Percentiles rank a stretch among this genome's conserved stretches.
These are phyloP conservation scores for Tephrocybe sp. DNA, from an alignment of 768 basidiomycete genomes.

Conservation along the genomic window DNA sequence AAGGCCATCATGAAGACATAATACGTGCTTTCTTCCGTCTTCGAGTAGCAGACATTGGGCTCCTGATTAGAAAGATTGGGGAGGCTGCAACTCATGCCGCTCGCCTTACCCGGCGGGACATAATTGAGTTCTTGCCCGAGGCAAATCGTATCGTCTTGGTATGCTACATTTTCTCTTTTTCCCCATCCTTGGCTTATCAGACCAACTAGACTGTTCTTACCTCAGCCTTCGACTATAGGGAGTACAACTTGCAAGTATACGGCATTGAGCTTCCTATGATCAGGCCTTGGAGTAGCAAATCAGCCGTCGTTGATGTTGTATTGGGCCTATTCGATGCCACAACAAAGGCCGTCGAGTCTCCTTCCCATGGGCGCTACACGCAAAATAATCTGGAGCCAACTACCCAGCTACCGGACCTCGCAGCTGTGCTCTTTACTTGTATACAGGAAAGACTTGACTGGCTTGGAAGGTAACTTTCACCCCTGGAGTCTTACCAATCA, in stretches of 20 bases:
- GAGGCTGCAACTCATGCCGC: slow-evolving; percentile 45
- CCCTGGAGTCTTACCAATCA: neutral
- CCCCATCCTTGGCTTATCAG: neutral
- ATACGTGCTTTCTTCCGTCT: slow-evolving; percentile 84
- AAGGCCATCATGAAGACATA: slow-evolving; percentile 68
- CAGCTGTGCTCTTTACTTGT: slow-evolving; percentile 61
- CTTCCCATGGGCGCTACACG: slow-evolving; percentile 26
- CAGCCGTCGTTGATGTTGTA: slow-evolving; percentile 65
- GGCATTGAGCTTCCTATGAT: slow-evolving; percentile 71
- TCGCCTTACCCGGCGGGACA: slow-evolving; percentile 43
- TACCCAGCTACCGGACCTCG: slow-evolving; percentile 65
- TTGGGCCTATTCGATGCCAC: slow-evolving; percentile 72
- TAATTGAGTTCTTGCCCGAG: slow-evolving; percentile 54
- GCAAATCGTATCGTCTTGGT: slow-evolving; percentile 74
- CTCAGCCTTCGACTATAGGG: slow-evolving; percentile 75
- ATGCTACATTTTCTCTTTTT: slow-evolving; percentile 23
- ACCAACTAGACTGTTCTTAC: slow-evolving; percentile 65
- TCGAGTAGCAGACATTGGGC: slow-evolving; percentile 64
- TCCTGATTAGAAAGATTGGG: slow-evolving; percentile 60
- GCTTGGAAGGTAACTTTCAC: slow-evolving; percentile 51
- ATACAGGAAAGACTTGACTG: slow-evolving; percentile 70
- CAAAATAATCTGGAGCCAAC: slow-evolving; percentile 36
- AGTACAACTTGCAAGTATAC: slow-evolving; percentile 72
- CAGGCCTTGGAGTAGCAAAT: slow-evolving; percentile 83
- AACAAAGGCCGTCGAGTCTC: slow-evolving; percentile 45